Percentiles rank a stretch among this genome's conserved stretches.
These are phyloP conservation scores for Phylloporus arenicola DNA, from an alignment of 768 basidiomycete genomes.

Conservation along the genomic window DNA sequence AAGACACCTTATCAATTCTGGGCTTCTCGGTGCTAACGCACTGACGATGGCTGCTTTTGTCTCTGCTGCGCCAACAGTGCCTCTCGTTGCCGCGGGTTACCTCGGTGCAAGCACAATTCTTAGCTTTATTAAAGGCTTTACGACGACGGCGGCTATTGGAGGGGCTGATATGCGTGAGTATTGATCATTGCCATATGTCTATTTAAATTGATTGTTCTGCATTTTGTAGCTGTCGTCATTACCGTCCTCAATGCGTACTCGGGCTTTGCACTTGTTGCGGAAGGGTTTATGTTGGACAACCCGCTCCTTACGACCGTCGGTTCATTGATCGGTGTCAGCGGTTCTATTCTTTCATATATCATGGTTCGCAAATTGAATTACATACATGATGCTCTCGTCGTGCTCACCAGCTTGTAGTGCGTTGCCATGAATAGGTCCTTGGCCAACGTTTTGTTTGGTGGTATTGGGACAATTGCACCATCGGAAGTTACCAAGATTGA, in stretches of 20 bases:
- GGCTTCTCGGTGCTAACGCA: constrained; percentile 67
- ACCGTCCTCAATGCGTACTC: constrained; percentile 89
- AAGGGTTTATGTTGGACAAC: constrained; percentile 91
- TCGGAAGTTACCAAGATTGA: constrained; percentile 71
- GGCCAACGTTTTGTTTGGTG: constrained; percentile 83
- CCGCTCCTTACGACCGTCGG: constrained; percentile 79
- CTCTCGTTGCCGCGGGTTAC: constrained; percentile 72
- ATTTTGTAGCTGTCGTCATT: constrained; percentile 70
- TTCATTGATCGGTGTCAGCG: constrained; percentile 84
- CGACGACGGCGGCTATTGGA: constrained; percentile 87
- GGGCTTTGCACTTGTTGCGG: constrained; percentile 86
- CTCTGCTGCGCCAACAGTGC: constrained; percentile 60
- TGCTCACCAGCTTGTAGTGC: constrained; percentile 45
- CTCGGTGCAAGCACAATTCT: constrained; percentile 66
- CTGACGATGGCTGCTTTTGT: constrained; percentile 76
- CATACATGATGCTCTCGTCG: not conserved
- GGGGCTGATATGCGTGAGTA: constrained; percentile 89
- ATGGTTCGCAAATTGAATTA: constrained; percentile 52
- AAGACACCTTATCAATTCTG: constrained; percentile 68
- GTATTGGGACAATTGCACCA: constrained; percentile 57
- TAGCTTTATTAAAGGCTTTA: constrained; percentile 82
- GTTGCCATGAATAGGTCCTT: constrained; percentile 89
- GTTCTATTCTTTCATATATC: constrained; percentile 87
- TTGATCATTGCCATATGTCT: not conserved
- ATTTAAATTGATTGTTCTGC: constrained; percentile 3